Base-by-base conservation (phyloP, 2,329 filamentous ascomycete genomes). In the Colletotrichum spaethianum region DNA sequence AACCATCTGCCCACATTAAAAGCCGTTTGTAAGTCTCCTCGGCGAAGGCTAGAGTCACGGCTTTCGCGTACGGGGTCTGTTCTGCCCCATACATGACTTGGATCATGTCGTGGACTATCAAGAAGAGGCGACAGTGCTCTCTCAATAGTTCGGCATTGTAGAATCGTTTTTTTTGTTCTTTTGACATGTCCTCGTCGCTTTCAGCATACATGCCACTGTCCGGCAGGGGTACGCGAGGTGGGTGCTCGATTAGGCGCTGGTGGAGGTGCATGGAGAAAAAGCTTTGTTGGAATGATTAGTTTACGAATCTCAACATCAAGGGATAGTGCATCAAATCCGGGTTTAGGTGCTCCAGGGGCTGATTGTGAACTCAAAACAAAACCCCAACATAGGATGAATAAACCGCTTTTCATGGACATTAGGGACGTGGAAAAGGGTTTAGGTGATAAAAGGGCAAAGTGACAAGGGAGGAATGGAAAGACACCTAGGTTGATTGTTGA, bases 21-120 rank as follows among this genome's bases (percentile, higher is more conserved):
- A 85, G 74, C 70, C 84, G 80, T 11, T 80, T 79, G 66, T 80
- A 84, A 9, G 81, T 82, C 52, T 77, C 76, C 68, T 83, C 82
- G 2, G 79, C 79, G 42, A 82, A 79, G 12, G 68, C 70, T 0
- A 79, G 65, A 23, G 72, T 63, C 18, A 74, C 55, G 11, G 63
- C 63, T 26, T 70, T 7, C 31, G 62, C 18, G 14, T 18, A 61
- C 20, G 5, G 73, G 73, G 6, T 56, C 36, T 3, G 73, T 71
- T n/a, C 61, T 64, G 42, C 59, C 68, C 26, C 72, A 63, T 8
- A 75, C 70, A 9, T 77, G 70, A 48, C 11, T 36, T 82, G 81
- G 52, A 75, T 75, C 67, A 79, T 78, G 14, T 78, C 78, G 31
- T 82, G 78, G 36, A 82, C 72, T 33, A 84, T 82, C 28, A 69